These are phyloP conservation scores for Globisporangium abappressorium DNA, from an alignment of 352 stramenopile species.

Conservation along the genomic window DNA sequence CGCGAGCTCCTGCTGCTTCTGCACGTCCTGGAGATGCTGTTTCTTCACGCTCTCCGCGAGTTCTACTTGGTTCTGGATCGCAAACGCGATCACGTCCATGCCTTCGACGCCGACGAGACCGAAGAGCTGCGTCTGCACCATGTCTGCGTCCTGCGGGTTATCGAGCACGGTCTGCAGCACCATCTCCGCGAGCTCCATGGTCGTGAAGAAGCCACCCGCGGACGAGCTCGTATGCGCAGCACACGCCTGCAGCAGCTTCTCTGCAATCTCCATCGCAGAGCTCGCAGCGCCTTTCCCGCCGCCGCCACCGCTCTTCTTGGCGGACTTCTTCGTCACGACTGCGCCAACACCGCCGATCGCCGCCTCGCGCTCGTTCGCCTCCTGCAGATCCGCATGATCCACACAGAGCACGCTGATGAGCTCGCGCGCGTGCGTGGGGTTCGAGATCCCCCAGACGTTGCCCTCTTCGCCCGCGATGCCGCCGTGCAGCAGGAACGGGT, in stretches of 20 bases:
- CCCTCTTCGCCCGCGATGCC: conserved; percentile 20
- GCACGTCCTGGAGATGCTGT: conserved; percentile 40
- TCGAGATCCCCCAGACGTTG: conserved; percentile 28
- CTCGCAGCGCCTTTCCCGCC: neutral
- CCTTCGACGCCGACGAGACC: conserved; percentile 81
- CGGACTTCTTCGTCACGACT: conserved; percentile 48
- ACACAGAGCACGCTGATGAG: conserved; percentile 54
- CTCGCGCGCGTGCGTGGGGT: conserved; percentile 25
- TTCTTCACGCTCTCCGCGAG: conserved; percentile 29
- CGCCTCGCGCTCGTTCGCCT: conserved; percentile 52
- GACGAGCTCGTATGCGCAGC: conserved; percentile 25
- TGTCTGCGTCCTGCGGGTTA: conserved; percentile 46
- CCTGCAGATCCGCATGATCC: conserved; percentile 47
- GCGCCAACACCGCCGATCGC: conserved; percentile 39
- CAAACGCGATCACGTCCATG: conserved; percentile 83
- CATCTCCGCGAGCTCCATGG: conserved; percentile 62
- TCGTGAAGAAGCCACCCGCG: conserved; percentile 42
- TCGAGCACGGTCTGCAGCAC: conserved; percentile 65
- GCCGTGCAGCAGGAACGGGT: conserved; percentile 32
- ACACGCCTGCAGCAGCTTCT: conserved; percentile 48
- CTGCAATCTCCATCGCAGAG: conserved; percentile 12
- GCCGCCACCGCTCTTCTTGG: neutral
- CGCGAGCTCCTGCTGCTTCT: conserved; percentile 39
- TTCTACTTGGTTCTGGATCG: conserved; percentile 48
- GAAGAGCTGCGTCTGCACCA: conserved; percentile 74